Percentiles rank a stretch among this genome's conserved stretches.
phyloP scores from a whole-genome alignment of 2,329 filamentous ascomycete species.

The Paecilomyces sp. region DNA sequence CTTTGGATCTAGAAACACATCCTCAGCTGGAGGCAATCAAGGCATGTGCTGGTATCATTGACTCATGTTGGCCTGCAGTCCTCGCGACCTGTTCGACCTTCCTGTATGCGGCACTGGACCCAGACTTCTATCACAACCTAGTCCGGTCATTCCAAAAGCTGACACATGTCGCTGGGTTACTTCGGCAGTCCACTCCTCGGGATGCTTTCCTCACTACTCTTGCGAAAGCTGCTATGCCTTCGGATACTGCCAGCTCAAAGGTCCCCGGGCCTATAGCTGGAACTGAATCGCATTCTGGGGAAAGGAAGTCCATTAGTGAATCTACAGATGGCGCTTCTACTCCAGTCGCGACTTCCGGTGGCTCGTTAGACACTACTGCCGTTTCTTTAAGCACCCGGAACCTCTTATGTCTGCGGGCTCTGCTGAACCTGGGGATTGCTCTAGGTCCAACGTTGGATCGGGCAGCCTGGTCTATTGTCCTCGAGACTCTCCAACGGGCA shows the following conservation, averaged over 20 bases:
- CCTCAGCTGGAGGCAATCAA: conserved; percentile 64
- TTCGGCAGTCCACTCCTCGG: conserved; percentile 75
- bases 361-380: conserved; percentile 33
- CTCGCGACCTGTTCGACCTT: conserved; percentile 94
- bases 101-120: conserved; percentile 81
- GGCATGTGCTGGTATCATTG: conserved; percentile 73
- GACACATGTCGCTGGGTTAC: conserved; percentile 83
- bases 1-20: conserved; percentile 67
- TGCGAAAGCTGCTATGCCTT: conserved; percentile 85
- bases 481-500: conserved; percentile 87
- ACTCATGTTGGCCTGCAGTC: conserved; percentile 91
- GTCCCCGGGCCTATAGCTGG: conserved; percentile 7
- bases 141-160: conserved; percentile 93
- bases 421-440: conserved; percentile 93
- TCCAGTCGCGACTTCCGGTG: conserved; percentile 17
- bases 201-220: conserved; percentile 93
- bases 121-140: conserved; percentile 86
- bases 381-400: conserved; percentile 76
- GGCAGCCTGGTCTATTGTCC: conserved; percentile 76
- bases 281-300: conserved; percentile 10
- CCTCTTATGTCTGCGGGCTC: conserved; percentile 76
- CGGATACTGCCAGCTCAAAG: conserved; percentile 47
- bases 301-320: conserved; percentile 26
- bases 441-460: conserved; percentile 77
- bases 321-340: conserved; percentile 17